phyloP scores from a whole-genome alignment of 139 green algal genomes.

The Coelastrella sp. region DNA sequence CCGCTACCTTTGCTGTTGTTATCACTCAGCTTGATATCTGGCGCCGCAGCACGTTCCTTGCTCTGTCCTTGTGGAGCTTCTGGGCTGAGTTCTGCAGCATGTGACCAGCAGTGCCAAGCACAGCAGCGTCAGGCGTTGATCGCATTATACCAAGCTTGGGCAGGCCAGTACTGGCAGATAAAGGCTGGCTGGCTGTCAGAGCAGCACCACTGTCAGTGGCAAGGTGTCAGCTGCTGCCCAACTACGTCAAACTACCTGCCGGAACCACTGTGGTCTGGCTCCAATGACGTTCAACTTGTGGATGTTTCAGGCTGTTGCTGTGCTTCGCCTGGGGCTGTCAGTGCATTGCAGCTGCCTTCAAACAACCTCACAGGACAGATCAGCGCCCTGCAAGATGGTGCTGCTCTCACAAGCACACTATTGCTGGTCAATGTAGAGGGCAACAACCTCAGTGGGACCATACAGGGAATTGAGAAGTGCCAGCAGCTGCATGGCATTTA shows the following conservation, averaged over 20 bases:
- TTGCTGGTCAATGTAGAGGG: constrained; percentile 1
- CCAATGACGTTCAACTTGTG: not conserved
- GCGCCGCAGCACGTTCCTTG: not conserved
- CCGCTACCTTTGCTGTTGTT: not conserved
- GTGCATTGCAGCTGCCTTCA: constrained; percentile 22
- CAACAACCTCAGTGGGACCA: not conserved
- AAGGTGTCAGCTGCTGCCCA: not conserved
- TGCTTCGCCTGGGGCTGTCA: not conserved
- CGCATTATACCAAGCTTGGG: not conserved
- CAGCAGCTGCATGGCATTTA: constrained; percentile 6
- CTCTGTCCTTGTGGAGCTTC: not conserved
- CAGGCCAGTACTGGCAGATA: not conserved
- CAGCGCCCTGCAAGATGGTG: not conserved
- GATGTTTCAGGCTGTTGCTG: constrained; percentile 17
- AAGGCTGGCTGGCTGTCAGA: not conserved
- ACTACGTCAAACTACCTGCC: not conserved
- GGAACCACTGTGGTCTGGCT: not conserved
- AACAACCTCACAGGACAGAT: constrained; percentile 8
- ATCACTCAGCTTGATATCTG: not conserved
- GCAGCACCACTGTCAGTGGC: not conserved
- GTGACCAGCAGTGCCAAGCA: not conserved
- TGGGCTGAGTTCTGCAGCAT: not conserved
- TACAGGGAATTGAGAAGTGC: not conserved
- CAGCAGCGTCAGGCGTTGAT: not conserved
- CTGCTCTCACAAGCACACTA: not conserved